Evolutionary conservation across 2,329 filamentous ascomycete genomes (phyloP).

Genomic region (Dactylellina sp.): DNA sequence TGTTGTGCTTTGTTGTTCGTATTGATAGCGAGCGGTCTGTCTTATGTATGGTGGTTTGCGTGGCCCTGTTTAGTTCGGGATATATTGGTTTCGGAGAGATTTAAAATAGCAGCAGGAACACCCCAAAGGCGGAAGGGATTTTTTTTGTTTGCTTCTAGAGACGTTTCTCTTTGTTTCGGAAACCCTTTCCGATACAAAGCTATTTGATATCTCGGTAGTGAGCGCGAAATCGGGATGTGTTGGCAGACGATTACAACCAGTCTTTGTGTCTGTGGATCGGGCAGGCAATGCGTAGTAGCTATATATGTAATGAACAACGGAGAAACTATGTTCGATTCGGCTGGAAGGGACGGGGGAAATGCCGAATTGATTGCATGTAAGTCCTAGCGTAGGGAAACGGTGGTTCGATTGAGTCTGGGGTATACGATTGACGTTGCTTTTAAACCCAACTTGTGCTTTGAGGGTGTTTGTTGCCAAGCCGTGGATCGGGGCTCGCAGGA

Average conservation of each 20-base stretch:
- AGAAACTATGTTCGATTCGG: not conserved
- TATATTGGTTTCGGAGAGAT: not conserved
- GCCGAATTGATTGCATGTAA: not conserved
- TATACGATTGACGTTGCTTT: slow-evolving; percentile 12
- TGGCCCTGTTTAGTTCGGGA: too few species aligned
- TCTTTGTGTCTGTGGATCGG: too few species aligned
- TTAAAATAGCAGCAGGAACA: not conserved
- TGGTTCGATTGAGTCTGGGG: slow-evolving; percentile 1
- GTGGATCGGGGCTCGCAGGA: slow-evolving; percentile 5
- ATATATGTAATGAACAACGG: not conserved
- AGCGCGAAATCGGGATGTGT: slow-evolving; percentile 15
- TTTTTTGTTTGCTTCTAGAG: slow-evolving; percentile 5
- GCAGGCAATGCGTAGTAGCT: too few species aligned
- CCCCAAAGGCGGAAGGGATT: not conserved
- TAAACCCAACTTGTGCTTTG: not conserved
- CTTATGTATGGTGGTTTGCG: too few species aligned
- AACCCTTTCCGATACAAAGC: not conserved
- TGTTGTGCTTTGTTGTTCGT: not conserved
- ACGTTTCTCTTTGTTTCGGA: slow-evolving; percentile 25
- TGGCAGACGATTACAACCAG: slow-evolving; percentile 14
- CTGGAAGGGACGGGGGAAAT: not conserved
- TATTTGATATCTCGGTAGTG: slow-evolving; percentile 5
- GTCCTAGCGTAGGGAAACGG: slow-evolving; percentile 14
- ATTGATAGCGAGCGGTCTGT: too few species aligned
- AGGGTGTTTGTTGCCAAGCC: slow-evolving; percentile 13